Percentiles rank a stretch among this genome's conserved stretches.
These are phyloP conservation scores for Mycena metata DNA, from an alignment of 768 basidiomycete genomes.

Conservation along the genomic window DNA sequence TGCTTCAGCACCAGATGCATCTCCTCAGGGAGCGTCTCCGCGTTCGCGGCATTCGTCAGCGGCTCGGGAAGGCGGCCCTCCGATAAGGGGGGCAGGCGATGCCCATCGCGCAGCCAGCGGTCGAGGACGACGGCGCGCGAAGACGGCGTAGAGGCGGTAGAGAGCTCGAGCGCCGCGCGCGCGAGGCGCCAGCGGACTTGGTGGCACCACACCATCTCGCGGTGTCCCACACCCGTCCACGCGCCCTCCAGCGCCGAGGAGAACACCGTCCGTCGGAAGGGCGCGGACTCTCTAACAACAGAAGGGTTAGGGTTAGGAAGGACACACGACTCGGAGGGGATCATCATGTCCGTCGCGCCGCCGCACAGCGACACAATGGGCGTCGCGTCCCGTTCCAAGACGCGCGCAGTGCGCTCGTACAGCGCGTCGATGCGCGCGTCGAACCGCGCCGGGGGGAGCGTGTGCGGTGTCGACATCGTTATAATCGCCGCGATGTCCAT, in stretches of 20 bases:
- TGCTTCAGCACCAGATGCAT: conserved; percentile 57
- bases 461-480: conserved; percentile 97
- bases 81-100: conserved; percentile 50
- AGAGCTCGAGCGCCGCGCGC: conserved; percentile 80
- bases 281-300: conserved; percentile 30
- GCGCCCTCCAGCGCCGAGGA: conserved; percentile 90
- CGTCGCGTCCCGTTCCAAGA: conserved; percentile 62
- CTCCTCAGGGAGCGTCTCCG: conserved; percentile 54
- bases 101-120: conserved; percentile 78
- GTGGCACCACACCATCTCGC: conserved; percentile 99
- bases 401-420: conserved; percentile 63
- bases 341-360: conserved; percentile 91
- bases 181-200: conserved; percentile 94
- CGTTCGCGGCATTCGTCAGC: conserved; percentile 35
- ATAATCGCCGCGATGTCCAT: conserved; percentile 76
- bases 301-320: conserved; percentile 55
- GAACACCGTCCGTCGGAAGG: conserved; percentile 77
- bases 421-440: conserved; percentile 84
- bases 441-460: conserved; percentile 88
- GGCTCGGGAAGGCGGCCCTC: conserved; percentile 10
- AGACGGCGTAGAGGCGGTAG: conserved; percentile 43
- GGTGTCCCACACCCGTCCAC: conserved; percentile 96
- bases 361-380: conserved; percentile 91
- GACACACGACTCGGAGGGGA: conserved; percentile 91
- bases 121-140: conserved; percentile 62